Evolutionary conservation across 116 monocot species (phyloP).

Genomic region (Phalaenopsis hybrid): DNA sequence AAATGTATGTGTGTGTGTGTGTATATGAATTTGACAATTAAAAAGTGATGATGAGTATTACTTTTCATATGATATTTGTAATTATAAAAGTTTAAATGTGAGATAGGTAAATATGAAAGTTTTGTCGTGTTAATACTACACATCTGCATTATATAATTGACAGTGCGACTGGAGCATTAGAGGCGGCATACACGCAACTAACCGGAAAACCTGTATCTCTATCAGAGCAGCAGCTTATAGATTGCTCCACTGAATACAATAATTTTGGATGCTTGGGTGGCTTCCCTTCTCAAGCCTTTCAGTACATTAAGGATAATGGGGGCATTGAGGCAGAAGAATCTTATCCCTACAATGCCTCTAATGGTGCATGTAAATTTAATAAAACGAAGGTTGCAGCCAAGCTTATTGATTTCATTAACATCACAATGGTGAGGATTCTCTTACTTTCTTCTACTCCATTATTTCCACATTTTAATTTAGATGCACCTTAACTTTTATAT

Average conservation of each 20-base stretch:
- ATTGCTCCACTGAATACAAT: slow-evolving; percentile 55
- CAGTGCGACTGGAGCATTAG: slow-evolving; percentile 77
- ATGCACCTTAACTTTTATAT: no score
- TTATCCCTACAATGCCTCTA: slow-evolving; percentile 59
- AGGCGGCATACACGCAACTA: slow-evolving; percentile 68
- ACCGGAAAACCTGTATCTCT: slow-evolving; percentile 59
- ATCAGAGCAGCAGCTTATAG: slow-evolving; percentile 81
- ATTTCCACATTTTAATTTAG: not conserved
- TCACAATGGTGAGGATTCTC: slow-evolving; percentile 38
- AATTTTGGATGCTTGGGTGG: slow-evolving; percentile 81
- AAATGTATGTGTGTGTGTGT: no score
- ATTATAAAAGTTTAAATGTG: not conserved
- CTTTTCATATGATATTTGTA: no score
- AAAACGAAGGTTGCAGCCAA: slow-evolving; percentile 48
- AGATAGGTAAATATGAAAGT: not conserved
- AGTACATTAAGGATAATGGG: slow-evolving; percentile 74
- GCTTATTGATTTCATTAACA: slow-evolving; percentile 57
- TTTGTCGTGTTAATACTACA: no score
- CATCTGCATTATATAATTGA: not conserved
- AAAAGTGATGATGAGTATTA: no score
- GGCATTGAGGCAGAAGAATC: slow-evolving; percentile 74
- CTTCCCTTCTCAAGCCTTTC: slow-evolving; percentile 69
- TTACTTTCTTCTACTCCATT: not conserved
- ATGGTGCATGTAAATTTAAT: slow-evolving; percentile 48
- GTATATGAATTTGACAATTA: no score